Evolutionary conservation across 176 grass and related monocot species (phyloP).

Genomic region (Dactylis glomerata): DNA sequence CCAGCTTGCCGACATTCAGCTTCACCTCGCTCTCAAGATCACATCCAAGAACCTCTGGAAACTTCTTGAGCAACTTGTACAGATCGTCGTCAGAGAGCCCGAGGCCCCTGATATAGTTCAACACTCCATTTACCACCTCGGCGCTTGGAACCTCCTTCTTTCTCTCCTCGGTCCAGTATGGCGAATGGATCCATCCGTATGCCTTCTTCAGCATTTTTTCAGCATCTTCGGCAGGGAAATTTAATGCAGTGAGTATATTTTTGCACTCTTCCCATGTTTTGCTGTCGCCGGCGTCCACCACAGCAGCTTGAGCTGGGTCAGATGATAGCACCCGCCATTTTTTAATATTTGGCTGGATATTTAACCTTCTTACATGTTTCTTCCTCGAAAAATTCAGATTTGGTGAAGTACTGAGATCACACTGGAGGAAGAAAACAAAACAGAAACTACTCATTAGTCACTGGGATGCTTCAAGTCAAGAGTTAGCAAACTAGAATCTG

Average conservation of each 20-base stretch:
- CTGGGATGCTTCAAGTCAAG: background rate
- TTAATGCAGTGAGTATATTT: conserved; percentile 42
- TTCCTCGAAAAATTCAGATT: conserved; percentile 9
- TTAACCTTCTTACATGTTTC: conserved; percentile 32
- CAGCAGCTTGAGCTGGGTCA: conserved; percentile 37
- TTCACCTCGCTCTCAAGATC: conserved; percentile 67
- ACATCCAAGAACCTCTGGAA: conserved; percentile 91
- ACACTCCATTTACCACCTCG: conserved; percentile 34
- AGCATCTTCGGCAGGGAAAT: conserved; percentile 55
- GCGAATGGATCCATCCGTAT: conserved; percentile 83
- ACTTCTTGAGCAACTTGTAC: conserved; percentile 84
- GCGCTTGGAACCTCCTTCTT: conserved; percentile 47
- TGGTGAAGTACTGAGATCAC: conserved; percentile 5
- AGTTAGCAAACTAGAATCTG: background rate
- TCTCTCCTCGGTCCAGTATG: conserved; percentile 86
- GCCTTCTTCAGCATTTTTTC: conserved; percentile 77
- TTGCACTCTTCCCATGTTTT: conserved; percentile 69
- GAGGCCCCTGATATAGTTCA: conserved; percentile 60
- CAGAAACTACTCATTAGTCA: background rate
- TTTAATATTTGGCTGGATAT: background rate
- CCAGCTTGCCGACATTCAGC: conserved; percentile 65
- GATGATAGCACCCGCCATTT: conserved; percentile 40
- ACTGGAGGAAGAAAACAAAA: conserved; percentile 35
- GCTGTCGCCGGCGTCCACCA: conserved; percentile 40
- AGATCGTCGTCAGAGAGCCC: conserved; percentile 73